These are phyloP conservation scores for Sanghuangporus sanghuang DNA, from an alignment of 1,284 basidiomycete species.

Conservation along the genomic window DNA sequence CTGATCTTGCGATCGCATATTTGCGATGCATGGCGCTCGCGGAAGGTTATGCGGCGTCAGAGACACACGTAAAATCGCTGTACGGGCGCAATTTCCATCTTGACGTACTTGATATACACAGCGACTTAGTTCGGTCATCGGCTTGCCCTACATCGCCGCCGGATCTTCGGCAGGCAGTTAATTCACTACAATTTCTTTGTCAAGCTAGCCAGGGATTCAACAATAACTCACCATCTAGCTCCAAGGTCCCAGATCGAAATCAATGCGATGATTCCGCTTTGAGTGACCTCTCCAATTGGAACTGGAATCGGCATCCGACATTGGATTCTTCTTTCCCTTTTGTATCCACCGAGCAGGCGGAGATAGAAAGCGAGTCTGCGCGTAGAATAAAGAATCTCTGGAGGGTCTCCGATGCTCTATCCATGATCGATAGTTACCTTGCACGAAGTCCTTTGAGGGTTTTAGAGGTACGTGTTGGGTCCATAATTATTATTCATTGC, in stretches of 20 bases:
- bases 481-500: neutral
- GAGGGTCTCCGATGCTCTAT: conserved; percentile 13
- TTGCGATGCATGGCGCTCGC: conserved; percentile 59
- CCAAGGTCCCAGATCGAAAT: neutral
- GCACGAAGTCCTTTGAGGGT: conserved; percentile 2
- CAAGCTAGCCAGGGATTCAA: conserved; percentile 8
- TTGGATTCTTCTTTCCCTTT: neutral
- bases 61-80: neutral
- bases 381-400: conserved; percentile 5
- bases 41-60: conserved; percentile 40
- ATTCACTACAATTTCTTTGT: conserved; percentile 16
- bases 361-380: neutral
- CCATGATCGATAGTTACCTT: conserved; percentile 15
- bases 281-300: neutral
- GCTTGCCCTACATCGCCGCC: neutral
- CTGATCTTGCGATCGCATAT: conserved; percentile 62
- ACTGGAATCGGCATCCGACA: neutral
- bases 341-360: neutral
- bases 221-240: neutral
- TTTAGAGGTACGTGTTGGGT: conserved; percentile 13
- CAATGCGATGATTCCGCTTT: neutral
- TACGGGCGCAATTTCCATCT: neutral
- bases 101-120: neutral
- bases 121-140: conserved; percentile 1
- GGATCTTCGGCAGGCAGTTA: conserved; percentile 18